Percentiles rank a stretch among this genome's conserved stretches.
Evolutionary conservation across 2,329 filamentous ascomycete species (phyloP).

Genomic region (Venturia aucupariae): DNA sequence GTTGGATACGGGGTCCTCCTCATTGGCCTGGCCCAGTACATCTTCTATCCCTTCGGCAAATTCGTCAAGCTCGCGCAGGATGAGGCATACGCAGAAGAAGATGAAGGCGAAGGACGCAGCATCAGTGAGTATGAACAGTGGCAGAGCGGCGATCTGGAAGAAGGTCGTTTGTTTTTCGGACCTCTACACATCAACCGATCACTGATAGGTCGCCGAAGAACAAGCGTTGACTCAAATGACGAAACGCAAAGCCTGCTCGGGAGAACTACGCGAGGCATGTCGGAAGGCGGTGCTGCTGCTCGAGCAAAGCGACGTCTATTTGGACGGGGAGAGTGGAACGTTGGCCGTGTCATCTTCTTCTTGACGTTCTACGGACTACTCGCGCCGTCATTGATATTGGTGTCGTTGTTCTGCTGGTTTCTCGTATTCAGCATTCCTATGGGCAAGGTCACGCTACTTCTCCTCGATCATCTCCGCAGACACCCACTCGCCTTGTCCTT

Average conservation of each 20-base stretch:
- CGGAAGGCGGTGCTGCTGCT: constrained; percentile 27
- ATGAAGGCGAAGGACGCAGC: constrained; percentile 89
- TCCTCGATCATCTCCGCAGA: constrained; percentile 84
- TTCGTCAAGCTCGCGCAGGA: constrained; percentile 91
- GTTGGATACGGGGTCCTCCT: constrained; percentile 79
- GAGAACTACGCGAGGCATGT: constrained; percentile 45
- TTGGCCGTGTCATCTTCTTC: constrained; percentile 93
- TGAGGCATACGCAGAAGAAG: constrained; percentile 87
- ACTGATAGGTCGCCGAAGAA: constrained; percentile 74
- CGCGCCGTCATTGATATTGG: constrained; percentile 74
- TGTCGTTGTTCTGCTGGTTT: constrained; percentile 88
- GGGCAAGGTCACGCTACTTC: constrained; percentile 84
- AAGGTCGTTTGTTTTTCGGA: constrained; percentile 92
- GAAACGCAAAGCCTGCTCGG: constrained; percentile 88
- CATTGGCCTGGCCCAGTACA: constrained; percentile 72
- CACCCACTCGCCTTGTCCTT: constrained; percentile 91
- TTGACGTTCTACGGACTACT: constrained; percentile 90
- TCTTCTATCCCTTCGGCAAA: constrained; percentile 95
- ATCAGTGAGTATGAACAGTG: constrained; percentile 99
- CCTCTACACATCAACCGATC: constrained; percentile 61
- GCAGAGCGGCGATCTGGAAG: constrained; percentile 95
- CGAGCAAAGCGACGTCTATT: constrained; percentile 74
- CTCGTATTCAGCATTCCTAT: constrained; percentile 97
- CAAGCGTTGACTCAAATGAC: constrained; percentile 79
- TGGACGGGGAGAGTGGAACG: constrained; percentile 89